Evolutionary conservation across 1,139 yeast genomes (phyloP).

Genomic region (Kodamaea arcana): DNA sequence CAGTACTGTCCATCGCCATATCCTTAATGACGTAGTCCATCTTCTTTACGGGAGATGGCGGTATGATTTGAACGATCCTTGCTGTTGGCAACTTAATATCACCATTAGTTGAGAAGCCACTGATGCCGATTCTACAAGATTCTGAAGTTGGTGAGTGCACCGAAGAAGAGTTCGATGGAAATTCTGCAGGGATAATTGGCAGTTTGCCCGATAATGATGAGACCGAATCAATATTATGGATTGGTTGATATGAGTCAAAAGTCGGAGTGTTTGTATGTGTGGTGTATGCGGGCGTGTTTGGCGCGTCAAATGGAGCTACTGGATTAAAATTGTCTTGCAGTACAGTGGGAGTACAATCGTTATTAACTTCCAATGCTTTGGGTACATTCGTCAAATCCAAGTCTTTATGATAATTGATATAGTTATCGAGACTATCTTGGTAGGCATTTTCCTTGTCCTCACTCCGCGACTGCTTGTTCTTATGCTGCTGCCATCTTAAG

Average conservation of each 20-base stretch:
- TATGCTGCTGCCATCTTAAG: slow-evolving; percentile 26
- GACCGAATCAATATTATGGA: background rate
- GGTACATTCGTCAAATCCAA: background rate
- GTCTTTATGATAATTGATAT: background rate
- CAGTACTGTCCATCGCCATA: slow-evolving; percentile 3
- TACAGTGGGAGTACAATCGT: background rate
- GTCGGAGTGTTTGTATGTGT: background rate
- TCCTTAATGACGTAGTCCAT: slow-evolving; percentile 38
- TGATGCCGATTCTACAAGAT: slow-evolving; percentile 5
- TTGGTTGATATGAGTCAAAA: background rate
- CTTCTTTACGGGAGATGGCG: slow-evolving; percentile 67
- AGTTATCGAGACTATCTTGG: background rate
- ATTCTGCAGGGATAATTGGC: background rate
- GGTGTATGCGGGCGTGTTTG: background rate
- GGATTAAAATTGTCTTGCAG: background rate
- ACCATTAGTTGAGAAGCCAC: slow-evolving; percentile 52
- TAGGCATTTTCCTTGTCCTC: background rate
- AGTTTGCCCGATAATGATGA: slow-evolving; percentile 1
- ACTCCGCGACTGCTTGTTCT: background rate
- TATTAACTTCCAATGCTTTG: background rate
- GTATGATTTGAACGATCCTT: slow-evolving; percentile 43
- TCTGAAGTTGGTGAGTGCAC: slow-evolving; percentile 4
- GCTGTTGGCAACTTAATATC: slow-evolving; percentile 46
- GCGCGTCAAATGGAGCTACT: background rate
- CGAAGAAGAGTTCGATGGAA: background rate